Evolutionary conservation across 805 yeast species (phyloP).

Genomic region (Millerago galiae): DNA sequence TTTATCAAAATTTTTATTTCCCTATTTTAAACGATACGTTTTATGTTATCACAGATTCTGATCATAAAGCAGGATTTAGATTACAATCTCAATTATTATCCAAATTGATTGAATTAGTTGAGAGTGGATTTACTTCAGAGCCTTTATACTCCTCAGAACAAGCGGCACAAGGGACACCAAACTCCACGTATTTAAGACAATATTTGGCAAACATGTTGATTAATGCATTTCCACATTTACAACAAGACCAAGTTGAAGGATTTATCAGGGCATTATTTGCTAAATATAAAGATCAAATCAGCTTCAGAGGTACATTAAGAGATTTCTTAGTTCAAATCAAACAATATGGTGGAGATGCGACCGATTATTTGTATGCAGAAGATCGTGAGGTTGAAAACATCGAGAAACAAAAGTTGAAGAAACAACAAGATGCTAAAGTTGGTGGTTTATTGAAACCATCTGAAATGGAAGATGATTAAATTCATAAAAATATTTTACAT

Average conservation of each 20-base stretch:
- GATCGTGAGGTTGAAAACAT: conserved; percentile 74
- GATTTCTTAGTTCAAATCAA: conserved; percentile 96
- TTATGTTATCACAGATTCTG: conserved; percentile 90
- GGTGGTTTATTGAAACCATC: conserved; percentile 95
- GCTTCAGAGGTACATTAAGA: conserved; percentile 79
- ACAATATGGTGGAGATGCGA: conserved; percentile 92
- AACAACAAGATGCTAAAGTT: conserved; percentile 75
- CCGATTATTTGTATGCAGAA: conserved; percentile 91
- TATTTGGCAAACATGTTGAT: conserved; percentile 76
- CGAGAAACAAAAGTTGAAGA: conserved; percentile 64
- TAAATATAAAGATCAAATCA: conserved; percentile 64
- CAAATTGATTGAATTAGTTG: conserved; percentile 76
- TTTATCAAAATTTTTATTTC: conserved; percentile 83
- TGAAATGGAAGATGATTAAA: conserved; percentile 73
- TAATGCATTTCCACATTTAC: conserved; percentile 89
- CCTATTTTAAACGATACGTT: conserved; percentile 88
- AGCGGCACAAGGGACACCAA: conserved; percentile 81
- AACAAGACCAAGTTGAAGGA: conserved; percentile 71
- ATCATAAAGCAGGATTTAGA: conserved; percentile 94
- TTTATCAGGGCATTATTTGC: conserved; percentile 73
- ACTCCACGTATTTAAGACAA: conserved; percentile 70
- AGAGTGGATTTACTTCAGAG: conserved; percentile 62
- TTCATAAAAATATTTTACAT: background rate
- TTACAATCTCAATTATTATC: conserved; percentile 81
- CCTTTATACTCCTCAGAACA: conserved; percentile 78